Base-by-base conservation (phyloP, 495 filamentous ascomycete genomes). In the Penicillium herquei region DNA sequence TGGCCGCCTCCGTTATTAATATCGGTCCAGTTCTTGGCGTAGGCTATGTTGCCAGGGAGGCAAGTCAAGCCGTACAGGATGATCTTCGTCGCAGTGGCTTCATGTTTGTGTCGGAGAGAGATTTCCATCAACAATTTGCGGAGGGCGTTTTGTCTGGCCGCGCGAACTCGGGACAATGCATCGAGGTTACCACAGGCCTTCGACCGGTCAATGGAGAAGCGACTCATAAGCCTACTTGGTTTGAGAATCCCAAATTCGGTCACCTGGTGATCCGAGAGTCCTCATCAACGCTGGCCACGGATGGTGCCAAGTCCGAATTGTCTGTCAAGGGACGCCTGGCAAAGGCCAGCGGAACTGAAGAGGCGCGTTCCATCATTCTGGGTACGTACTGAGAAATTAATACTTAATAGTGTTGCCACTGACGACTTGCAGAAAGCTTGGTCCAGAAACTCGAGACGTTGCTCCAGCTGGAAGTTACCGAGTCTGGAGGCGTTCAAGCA, bases 1-100 rank as follows among this genome's bases (percentile, higher is more conserved):
- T 49, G 1, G 48, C 56, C 3, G 39, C 41, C 55, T 56, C 10
- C 34, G 17, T 12, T 57, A 67, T 56, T 58, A 16, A 50, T 2
- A 37, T 58, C 7, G 51, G 56, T 32, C 12, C 31, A 1, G 46
- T 56, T 18, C 16, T 54, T 7, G 43, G 51, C 7, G 21, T 33
- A 5, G 44, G 44, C 13, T 33, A 47, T 9, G n/a, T n/a, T n/a
- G n/a, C n/a, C n/a, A n/a, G n/a, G n/a, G n/a, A n/a, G n/a, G 26
- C 21, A 4, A 7, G 3, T 5, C 43, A 46, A 6, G n/a, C 11
- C 18, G 14, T 2, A 3, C 14, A 21, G 2, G 18, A 31, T 6
- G 6, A 46, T 13, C 17, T 33, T 13, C 7, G 3, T 3, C 1
- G 3, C 2, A 7, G n/a, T 10, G 43, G 43, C 6, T n/a, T 12